Conservation (phyloP, 345 rosid species). For the Physaria fendleri region DNA sequence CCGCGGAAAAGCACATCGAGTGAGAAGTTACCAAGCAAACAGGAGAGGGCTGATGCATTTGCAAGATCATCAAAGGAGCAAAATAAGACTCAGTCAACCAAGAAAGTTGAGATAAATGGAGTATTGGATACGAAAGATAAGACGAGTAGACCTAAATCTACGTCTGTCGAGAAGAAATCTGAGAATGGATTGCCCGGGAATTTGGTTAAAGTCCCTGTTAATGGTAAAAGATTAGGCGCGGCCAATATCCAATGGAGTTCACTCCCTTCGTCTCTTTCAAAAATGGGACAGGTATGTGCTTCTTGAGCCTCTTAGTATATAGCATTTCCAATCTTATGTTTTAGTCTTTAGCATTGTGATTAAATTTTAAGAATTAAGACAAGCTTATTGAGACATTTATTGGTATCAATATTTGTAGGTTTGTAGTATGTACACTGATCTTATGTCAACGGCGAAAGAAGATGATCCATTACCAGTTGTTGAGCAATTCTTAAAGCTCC, state of each 20-base stretch:
- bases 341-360: slow-evolving; percentile 7
- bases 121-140: slow-evolving; percentile 48
- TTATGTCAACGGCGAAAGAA: slow-evolving; percentile 67
- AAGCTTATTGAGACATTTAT: neutral
- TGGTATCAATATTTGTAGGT: slow-evolving; percentile 36
- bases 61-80: slow-evolving; percentile 55
- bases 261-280: slow-evolving; percentile 76
- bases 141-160: slow-evolving; percentile 37
- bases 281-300: slow-evolving; percentile 76
- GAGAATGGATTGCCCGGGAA: slow-evolving; percentile 65
- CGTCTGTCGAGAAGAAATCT: slow-evolving; percentile 42
- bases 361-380: neutral
- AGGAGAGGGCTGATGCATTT: slow-evolving; percentile 47
- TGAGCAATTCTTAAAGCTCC: slow-evolving; percentile 78
- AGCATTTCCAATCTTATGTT: neutral
- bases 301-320: neutral
- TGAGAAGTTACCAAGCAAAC: slow-evolving; percentile 50
- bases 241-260: slow-evolving; percentile 67
- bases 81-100: slow-evolving; percentile 39
- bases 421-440: slow-evolving; percentile 68
- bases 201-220: slow-evolving; percentile 71
- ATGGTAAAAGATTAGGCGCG: slow-evolving; percentile 55
- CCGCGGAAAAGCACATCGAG: slow-evolving; percentile 76
- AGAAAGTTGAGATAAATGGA: slow-evolving; percentile 51
- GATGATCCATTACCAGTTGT: slow-evolving; percentile 84